phyloP scores from a whole-genome alignment of 2,329 filamentous ascomycete genomes.

The Aspergillus persii region DNA sequence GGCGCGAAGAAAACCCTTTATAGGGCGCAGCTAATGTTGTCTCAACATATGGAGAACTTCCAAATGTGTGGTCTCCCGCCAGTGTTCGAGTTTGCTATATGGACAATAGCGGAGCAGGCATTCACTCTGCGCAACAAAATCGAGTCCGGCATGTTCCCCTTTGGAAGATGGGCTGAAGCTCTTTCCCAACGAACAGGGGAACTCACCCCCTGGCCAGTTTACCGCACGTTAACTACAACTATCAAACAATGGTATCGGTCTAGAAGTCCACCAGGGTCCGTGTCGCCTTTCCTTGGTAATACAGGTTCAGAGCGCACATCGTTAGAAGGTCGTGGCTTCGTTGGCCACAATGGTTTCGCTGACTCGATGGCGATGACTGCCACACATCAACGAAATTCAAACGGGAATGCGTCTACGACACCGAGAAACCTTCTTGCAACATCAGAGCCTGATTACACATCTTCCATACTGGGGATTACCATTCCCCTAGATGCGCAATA shows the following conservation, averaged over 20 bases:
- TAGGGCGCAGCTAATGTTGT: constrained; percentile 33
- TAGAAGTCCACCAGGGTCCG: constrained; percentile 13
- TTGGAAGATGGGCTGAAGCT: constrained; percentile 33
- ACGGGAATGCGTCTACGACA: constrained; percentile 12
- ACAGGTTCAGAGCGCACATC: constrained; percentile 4
- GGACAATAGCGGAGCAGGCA: constrained; percentile 37
- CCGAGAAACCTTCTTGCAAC: constrained; percentile 10
- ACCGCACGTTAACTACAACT: constrained; percentile 28
- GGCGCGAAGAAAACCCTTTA: constrained; percentile 39
- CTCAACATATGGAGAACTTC: constrained; percentile 40
- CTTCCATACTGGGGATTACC: constrained; percentile 32
- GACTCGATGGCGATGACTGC: constrained; percentile 5
- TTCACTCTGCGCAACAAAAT: constrained; percentile 27
- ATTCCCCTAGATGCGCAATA: constrained; percentile 34
- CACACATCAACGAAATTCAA: constrained; percentile 2
- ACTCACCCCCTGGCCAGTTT: constrained; percentile 35
- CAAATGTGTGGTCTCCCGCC: constrained; percentile 36
- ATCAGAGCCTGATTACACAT: constrained; percentile 22
- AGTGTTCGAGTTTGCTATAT: constrained; percentile 37
- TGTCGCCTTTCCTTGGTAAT: constrained; percentile 9
- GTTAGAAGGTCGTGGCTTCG: neutral
- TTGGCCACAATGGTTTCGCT: constrained; percentile 2
- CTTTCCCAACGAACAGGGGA: constrained; percentile 28
- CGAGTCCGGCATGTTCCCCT: constrained; percentile 34
- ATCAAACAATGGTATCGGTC: constrained; percentile 30